These are phyloP conservation scores for Fusarium sp. DNA, from an alignment of 2,329 filamentous ascomycete species.

Conservation along the genomic window DNA sequence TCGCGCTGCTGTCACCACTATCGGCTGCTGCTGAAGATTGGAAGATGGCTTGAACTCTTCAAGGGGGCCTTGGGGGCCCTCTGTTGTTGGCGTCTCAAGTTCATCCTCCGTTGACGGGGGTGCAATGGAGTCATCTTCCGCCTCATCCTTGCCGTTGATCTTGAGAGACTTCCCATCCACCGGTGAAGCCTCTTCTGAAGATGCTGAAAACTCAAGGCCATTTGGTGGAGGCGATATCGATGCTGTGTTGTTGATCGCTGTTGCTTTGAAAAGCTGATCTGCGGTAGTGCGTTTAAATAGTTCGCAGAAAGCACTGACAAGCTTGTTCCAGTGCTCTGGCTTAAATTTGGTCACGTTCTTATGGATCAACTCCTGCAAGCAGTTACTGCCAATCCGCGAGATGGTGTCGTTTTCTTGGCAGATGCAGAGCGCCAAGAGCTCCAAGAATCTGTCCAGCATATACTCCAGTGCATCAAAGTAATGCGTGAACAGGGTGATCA, in stretches of 20 bases:
- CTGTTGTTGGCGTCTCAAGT: slow-evolving; percentile 45
- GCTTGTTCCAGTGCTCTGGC: slow-evolving; percentile 88
- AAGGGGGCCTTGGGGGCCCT: slow-evolving; percentile 59
- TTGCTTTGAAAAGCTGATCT: slow-evolving; percentile 92
- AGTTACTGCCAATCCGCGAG: slow-evolving; percentile 97
- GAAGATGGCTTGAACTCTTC: slow-evolving; percentile 89
- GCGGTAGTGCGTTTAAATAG: slow-evolving; percentile 95
- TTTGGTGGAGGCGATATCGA: slow-evolving; percentile 62
- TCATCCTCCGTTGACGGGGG: slow-evolving; percentile 50
- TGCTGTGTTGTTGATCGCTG: slow-evolving; percentile 63
- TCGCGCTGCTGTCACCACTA: slow-evolving; percentile 91
- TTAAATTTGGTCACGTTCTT: slow-evolving; percentile 96
- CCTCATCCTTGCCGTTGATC: slow-evolving; percentile 64
- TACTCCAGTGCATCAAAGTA: slow-evolving; percentile 97
- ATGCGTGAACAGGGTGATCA: slow-evolving; percentile 98
- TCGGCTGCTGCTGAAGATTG: slow-evolving; percentile 82
- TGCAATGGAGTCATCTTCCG: slow-evolving; percentile 49
- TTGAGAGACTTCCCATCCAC: slow-evolving; percentile 67
- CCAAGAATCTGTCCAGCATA: slow-evolving; percentile 97
- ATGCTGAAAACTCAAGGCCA: slow-evolving; percentile 60
- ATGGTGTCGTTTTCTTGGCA: slow-evolving; percentile 99
- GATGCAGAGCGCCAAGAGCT: slow-evolving; percentile 93
- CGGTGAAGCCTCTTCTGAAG: slow-evolving; percentile 51
- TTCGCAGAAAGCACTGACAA: slow-evolving; percentile 95
- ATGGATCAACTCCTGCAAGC: slow-evolving; percentile 92